Evolutionary conservation across 208 protist species (phyloP).

Genomic region (Acanthamoeba healyi): DNA sequence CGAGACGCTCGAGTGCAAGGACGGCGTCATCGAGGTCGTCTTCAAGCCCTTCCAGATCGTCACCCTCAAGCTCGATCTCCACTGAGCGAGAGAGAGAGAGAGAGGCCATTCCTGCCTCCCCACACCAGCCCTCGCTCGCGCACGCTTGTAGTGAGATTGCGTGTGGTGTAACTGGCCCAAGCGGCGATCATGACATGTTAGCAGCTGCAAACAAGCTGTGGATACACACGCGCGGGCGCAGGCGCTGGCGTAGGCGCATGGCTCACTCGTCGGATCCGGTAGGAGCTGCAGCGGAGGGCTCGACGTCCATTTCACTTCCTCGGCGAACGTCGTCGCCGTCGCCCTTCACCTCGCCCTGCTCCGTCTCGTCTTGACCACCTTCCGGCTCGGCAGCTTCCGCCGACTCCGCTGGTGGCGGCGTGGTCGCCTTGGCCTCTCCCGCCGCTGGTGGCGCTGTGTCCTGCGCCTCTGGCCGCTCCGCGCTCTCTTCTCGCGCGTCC

Average conservation of each 20-base stretch:
- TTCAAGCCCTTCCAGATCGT: conserved; percentile 57
- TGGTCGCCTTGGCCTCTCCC: background rate
- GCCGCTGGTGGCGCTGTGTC: background rate
- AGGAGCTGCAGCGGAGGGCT: background rate
- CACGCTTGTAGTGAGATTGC: no score
- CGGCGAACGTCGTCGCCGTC: background rate
- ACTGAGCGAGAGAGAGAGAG: background rate
- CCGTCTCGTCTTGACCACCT: no score
- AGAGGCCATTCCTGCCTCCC: no score
- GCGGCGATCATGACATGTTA: no score
- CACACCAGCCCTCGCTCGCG: no score
- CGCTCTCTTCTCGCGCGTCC: background rate
- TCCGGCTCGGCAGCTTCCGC: no score
- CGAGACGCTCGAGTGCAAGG: background rate
- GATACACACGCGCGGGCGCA: no score
- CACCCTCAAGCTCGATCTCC: conserved; percentile 33
- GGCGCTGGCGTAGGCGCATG: no score
- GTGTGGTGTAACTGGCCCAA: no score
- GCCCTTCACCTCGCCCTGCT: background rate
- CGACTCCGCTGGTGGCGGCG: no score
- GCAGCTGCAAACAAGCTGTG: no score
- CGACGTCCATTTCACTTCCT: background rate
- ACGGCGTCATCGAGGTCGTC: background rate
- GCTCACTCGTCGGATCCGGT: no score
- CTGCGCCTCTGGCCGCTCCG: background rate